Conservation (phyloP, 768 basidiomycete genomes). For the Porphyrellus cyaneotinctus region DNA sequence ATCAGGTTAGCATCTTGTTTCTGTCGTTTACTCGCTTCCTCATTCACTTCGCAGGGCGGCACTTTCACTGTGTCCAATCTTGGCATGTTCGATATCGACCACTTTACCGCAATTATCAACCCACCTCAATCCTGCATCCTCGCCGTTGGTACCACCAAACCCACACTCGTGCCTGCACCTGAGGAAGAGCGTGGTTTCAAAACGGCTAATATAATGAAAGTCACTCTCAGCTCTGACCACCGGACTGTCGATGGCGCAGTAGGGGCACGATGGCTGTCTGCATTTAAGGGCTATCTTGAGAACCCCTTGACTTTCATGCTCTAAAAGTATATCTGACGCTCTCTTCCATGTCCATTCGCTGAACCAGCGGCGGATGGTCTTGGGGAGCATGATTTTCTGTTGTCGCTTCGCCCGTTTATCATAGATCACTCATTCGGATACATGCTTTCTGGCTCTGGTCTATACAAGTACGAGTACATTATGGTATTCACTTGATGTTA, state of each 20-base stretch:
- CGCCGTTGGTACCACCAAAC: constrained; percentile 83
- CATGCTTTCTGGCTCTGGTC: constrained; percentile 11
- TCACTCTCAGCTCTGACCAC: constrained; percentile 92
- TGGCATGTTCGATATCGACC: constrained; percentile 93
- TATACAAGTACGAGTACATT: constrained; percentile 7
- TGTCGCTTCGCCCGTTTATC: constrained; percentile 14
- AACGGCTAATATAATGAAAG: constrained; percentile 89
- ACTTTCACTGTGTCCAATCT: constrained; percentile 99
- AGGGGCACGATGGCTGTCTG: constrained; percentile 86
- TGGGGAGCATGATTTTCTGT: constrained; percentile 3
- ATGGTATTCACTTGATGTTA: constrained; percentile 8
- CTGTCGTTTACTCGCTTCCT: neutral
- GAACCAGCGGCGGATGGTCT: neutral
- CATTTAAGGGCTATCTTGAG: constrained; percentile 95
- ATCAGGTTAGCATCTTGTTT: constrained; percentile 61
- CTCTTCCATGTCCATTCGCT: neutral
- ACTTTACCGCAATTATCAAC: constrained; percentile 99
- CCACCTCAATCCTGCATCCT: constrained; percentile 97
- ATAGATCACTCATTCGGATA: constrained; percentile 22
- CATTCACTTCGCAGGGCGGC: constrained; percentile 60
- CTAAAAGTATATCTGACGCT: constrained; percentile 35
- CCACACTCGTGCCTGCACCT: constrained; percentile 82
- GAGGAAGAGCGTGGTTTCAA: constrained; percentile 95
- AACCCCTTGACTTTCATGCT: constrained; percentile 97
- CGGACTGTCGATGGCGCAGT: constrained; percentile 95